Evolutionary conservation across 352 stramenopile genomes (phyloP).

Genomic region (Phytophthora pini): DNA sequence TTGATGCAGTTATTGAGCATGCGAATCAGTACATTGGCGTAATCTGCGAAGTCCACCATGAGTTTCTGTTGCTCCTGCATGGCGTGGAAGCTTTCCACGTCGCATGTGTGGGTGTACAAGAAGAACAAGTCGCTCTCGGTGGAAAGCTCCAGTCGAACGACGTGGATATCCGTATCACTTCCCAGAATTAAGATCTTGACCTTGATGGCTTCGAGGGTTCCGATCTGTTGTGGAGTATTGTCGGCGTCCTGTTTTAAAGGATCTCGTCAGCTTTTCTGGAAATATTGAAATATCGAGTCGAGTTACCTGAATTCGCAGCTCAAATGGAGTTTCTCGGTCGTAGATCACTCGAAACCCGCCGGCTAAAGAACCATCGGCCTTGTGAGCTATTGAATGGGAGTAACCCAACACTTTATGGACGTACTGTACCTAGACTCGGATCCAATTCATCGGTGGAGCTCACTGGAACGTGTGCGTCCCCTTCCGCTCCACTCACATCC

Average conservation of each 20-base stretch:
- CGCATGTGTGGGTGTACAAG: conserved; percentile 91
- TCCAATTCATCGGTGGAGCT: conserved; percentile 72
- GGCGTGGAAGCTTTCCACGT: conserved; percentile 85
- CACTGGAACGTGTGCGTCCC: conserved; percentile 57
- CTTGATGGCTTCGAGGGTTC: conserved; percentile 94
- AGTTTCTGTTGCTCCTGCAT: conserved; percentile 96
- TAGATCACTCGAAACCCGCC: conserved; percentile 92
- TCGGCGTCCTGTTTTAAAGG: conserved; percentile 57
- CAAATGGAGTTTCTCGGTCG: conserved; percentile 92
- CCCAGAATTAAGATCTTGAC: conserved; percentile 94
- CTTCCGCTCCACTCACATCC: conserved; percentile 30
- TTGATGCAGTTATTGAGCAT: conserved; percentile 97
- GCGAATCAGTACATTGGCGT: conserved; percentile 93
- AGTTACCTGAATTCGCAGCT: conserved; percentile 87
- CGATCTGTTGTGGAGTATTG: conserved; percentile 89
- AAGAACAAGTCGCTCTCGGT: conserved; percentile 96
- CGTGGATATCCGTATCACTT: conserved; percentile 83
- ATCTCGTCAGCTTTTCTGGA: too few relatives aligned
- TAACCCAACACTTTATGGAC: not conserved
- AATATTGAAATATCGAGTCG: not conserved
- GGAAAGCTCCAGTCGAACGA: conserved; percentile 91
- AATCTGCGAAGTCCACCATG: conserved; percentile 96
- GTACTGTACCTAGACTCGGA: conserved; percentile 68
- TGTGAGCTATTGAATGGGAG: not conserved
- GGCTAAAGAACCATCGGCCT: conserved; percentile 28